Evolutionary conservation across 2,329 filamentous ascomycete species (phyloP), one percentile per base, ranked within the genome.

Genomic region (Lasiodiplodia sp.): DNA sequence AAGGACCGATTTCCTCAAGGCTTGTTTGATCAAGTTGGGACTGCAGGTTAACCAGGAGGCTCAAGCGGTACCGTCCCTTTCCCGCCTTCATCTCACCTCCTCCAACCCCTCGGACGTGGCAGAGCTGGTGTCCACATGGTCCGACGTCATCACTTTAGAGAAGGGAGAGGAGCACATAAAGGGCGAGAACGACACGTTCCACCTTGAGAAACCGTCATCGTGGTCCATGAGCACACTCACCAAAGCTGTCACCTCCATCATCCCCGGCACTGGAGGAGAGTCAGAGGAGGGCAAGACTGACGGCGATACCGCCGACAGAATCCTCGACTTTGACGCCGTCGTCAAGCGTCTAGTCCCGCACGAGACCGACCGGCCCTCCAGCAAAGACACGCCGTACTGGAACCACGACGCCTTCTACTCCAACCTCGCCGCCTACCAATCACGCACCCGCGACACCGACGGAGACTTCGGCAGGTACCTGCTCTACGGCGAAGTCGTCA

Each of bases 401-500:
- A 92, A 96, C 74, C 94, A 97, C 75, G 83, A 90, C 68, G 84
- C 89, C 1, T 98, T 90, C 79, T 98, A 91, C 78, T 83, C 87
- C 4, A 91, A 91, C 69, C 84, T 98, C 11, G 81, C 83, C 28
- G 82, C 87, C 31, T 96, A 94, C 76, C 88, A 91, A 65, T 78
- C 80, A 14, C 85, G 86, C 58, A 84, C 86, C 1, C 79, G 81
- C 38, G 86, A 88, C 56, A 86, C 88, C 0, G 82, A 87, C 7
- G 79, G 78, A 3, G 82, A 87, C 28, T 98, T 96, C 84, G 96
- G 96, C 4, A 87, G 89, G 63, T 83, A 87, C 63, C 80, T 99
- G 3, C 83, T 98, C 71, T 98, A 98, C 75, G 94, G 92, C 66
- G 93, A 97, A 78, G 93, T 97, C 7, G 86, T 97, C 18, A 97